phyloP scores from a whole-genome alignment of 2,329 filamentous ascomycete species.

The Nemania sp. region DNA sequence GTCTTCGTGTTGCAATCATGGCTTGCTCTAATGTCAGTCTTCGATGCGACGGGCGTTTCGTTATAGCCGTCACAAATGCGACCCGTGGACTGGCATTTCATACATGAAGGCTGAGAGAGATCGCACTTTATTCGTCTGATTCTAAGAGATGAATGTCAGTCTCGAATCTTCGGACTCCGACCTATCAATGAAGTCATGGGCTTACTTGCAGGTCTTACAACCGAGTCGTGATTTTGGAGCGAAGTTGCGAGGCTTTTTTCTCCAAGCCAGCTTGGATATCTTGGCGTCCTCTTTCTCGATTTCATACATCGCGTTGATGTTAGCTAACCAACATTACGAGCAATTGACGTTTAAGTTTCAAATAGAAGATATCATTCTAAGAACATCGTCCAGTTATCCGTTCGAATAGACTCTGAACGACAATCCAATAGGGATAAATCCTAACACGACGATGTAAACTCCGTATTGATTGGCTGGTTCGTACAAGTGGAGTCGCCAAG shows the following conservation, averaged over 20 bases:
- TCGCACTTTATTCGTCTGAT: slow-evolving; percentile 46
- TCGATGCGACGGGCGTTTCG: neutral
- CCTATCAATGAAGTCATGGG: slow-evolving; percentile 7
- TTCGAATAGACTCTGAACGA: too few relatives aligned
- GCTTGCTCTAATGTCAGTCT: slow-evolving; percentile 3
- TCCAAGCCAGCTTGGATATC: slow-evolving; percentile 40
- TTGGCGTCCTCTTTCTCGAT: slow-evolving; percentile 22
- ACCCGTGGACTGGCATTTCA: slow-evolving; percentile 44
- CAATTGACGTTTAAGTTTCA: too few relatives aligned
- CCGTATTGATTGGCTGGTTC: slow-evolving; percentile 31
- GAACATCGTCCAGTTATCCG: slow-evolving; percentile 12
- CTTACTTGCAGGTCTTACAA: slow-evolving; percentile 48
- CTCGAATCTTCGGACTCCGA: slow-evolving; percentile 21
- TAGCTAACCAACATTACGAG: neutral
- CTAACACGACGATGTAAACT: neutral
- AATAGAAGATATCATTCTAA: slow-evolving; percentile 1
- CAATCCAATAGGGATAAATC: too few relatives aligned
- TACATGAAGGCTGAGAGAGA: slow-evolving; percentile 40
- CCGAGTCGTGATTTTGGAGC: slow-evolving; percentile 45
- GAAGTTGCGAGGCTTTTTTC: slow-evolving; percentile 43
- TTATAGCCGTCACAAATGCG: slow-evolving; percentile 43
- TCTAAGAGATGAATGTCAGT: slow-evolving; percentile 27
- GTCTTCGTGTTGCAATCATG: neutral
- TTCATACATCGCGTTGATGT: slow-evolving; percentile 12
- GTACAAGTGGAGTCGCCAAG: slow-evolving; percentile 28